Percentiles rank a stretch among this genome's conserved stretches.
These are phyloP conservation scores for Blepharisma stoltei DNA, from an alignment of 73 alveolate species.

Conservation along the genomic window DNA sequence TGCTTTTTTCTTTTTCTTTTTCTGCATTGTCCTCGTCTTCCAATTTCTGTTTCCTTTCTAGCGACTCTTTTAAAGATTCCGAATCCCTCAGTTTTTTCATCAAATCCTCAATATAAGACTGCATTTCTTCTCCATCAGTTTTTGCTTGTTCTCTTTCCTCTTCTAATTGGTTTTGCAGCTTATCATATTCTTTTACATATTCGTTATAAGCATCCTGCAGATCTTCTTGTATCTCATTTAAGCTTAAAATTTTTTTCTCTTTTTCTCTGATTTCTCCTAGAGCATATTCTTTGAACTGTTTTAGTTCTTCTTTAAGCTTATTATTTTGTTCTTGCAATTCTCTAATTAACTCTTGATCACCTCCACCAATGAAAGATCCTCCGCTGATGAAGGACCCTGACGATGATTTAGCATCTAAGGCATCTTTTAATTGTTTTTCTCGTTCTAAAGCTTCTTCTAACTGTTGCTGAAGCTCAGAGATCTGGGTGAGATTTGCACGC, in stretches of 20 bases:
- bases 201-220: background rate
- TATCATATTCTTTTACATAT: background rate
- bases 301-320: background rate
- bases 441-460: background rate
- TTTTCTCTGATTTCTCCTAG: constrained; percentile 15
- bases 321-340: background rate
- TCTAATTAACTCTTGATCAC: too few relatives aligned
- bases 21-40: background rate
- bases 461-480: constrained; percentile 5
- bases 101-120: too few relatives aligned
- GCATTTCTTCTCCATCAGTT: background rate
- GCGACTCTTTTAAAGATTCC: background rate
- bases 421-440: background rate
- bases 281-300: constrained; percentile 15
- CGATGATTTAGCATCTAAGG: background rate
- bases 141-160: background rate
- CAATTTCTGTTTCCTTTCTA: background rate
- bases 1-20: background rate
- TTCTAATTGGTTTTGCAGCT: background rate
- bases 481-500: background rate
- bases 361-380: too few relatives aligned
- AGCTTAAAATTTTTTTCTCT: constrained; percentile 3
- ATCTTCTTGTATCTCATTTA: background rate
- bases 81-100: too few relatives aligned
- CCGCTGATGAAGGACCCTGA: background rate